Evolutionary conservation across 306 rosid genomes (phyloP).

Genomic region (Calophaca sinica): DNA sequence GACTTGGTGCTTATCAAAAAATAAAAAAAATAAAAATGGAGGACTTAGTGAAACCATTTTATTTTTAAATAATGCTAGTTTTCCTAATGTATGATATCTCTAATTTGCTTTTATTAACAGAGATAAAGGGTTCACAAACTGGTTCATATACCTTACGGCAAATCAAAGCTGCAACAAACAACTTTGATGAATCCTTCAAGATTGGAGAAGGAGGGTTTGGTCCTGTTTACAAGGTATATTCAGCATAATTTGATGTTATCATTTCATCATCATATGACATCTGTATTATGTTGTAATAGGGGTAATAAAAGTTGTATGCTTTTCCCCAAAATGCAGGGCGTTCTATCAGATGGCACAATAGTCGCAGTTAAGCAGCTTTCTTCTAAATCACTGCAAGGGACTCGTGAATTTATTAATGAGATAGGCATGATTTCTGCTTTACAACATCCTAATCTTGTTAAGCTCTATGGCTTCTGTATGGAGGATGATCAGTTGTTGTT

Average conservation of each 20-base stretch:
- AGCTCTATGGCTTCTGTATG: slow-evolving; percentile 60
- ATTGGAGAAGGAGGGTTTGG: slow-evolving; percentile 85
- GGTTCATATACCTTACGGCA: slow-evolving; percentile 42
- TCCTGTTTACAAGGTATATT: slow-evolving; percentile 59
- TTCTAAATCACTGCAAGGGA: slow-evolving; percentile 62
- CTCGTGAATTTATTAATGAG: slow-evolving; percentile 64
- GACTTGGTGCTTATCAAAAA: no score
- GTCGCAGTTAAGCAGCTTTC: slow-evolving; percentile 63
- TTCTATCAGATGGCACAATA: slow-evolving; percentile 50
- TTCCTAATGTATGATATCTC: not conserved
- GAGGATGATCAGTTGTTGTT: slow-evolving; percentile 60
- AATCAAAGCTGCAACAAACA: slow-evolving; percentile 49
- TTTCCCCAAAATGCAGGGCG: slow-evolving; percentile 47
- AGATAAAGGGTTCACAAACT: slow-evolving; percentile 42
- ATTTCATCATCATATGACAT: not conserved
- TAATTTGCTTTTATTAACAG: slow-evolving; percentile 45
- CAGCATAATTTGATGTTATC: not conserved
- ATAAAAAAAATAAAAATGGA: no score
- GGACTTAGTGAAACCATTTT: not conserved
- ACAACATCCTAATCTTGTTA: slow-evolving; percentile 65
- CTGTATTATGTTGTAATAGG: not conserved
- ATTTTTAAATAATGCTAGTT: not conserved
- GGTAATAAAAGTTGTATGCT: not conserved
- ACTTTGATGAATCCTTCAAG: slow-evolving; percentile 51
- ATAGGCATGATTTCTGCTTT: slow-evolving; percentile 64